These are phyloP conservation scores for Hamamelis virginiana DNA, from an alignment of 164 flowering plant genomes.

Conservation along the genomic window DNA sequence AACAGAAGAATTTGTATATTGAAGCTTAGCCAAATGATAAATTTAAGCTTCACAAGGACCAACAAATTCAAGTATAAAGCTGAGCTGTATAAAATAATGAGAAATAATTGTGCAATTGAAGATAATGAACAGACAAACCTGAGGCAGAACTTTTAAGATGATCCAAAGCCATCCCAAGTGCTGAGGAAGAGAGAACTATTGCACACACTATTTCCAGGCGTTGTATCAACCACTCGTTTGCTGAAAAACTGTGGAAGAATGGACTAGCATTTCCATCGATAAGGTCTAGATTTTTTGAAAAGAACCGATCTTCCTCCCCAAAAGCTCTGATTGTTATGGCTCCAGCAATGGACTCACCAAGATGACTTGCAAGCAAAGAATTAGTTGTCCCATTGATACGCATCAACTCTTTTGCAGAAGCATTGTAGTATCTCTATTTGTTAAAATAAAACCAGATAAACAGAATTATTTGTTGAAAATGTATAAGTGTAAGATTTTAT, in stretches of 20 bases:
- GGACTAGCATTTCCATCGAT: constrained; percentile 71
- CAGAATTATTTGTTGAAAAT: background rate
- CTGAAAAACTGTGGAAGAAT: constrained; percentile 64
- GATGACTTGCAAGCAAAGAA: constrained; percentile 54
- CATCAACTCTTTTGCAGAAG: constrained; percentile 77
- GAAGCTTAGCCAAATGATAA: too few species aligned
- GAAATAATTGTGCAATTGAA: background rate
- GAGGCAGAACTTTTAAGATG: constrained; percentile 56
- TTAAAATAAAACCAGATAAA: constrained; percentile 1
- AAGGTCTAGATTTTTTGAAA: constrained; percentile 42
- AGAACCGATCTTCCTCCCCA: constrained; percentile 55
- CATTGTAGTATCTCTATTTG: constrained; percentile 62
- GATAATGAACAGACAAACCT: constrained; percentile 43
- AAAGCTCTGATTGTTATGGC: constrained; percentile 73
- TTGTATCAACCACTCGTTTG: constrained; percentile 81
- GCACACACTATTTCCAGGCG: constrained; percentile 72
- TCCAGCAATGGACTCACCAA: constrained; percentile 71
- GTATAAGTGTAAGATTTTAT: background rate
- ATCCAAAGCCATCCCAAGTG: constrained; percentile 60
- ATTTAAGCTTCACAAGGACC: too few species aligned
- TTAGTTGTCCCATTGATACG: constrained; percentile 69
- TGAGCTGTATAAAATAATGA: too few species aligned
- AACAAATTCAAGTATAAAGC: too few species aligned
- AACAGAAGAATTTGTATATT: too few species aligned
- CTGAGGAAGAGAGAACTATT: constrained; percentile 57